phyloP scores from a whole-genome alignment of 2,329 filamentous ascomycete species.

The Aspergillus vadensis region DNA sequence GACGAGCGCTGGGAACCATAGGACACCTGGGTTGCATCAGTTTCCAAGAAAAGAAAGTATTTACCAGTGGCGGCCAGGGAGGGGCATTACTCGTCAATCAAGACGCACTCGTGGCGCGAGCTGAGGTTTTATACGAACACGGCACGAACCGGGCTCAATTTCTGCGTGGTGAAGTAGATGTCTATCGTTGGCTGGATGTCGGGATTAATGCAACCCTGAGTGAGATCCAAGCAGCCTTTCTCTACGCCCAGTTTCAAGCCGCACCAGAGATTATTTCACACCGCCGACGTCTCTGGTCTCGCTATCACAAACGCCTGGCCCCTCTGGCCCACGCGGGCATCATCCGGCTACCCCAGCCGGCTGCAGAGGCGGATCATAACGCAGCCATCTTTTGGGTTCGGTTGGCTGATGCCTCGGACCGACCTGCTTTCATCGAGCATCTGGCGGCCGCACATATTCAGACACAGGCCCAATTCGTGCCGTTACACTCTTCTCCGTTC shows the following conservation, averaged over 20 bases:
- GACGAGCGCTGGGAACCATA: conserved; percentile 18
- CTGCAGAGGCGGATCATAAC: conserved; percentile 1
- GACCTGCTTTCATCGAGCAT: neutral
- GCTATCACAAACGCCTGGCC: conserved; percentile 5
- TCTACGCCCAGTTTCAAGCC: conserved; percentile 16
- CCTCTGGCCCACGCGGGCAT: neutral
- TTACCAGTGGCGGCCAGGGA: conserved; percentile 19
- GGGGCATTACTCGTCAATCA: conserved; percentile 20
- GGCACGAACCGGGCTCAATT: conserved; percentile 15
- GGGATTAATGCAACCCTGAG: conserved; percentile 12
- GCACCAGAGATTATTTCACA: conserved; percentile 8
- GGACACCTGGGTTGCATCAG: conserved; percentile 20
- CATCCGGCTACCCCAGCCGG: neutral
- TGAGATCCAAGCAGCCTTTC: conserved; percentile 19
- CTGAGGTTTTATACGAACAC: conserved; percentile 13
- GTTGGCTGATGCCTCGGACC: neutral
- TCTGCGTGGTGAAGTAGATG: conserved; percentile 15
- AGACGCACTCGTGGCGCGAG: conserved; percentile 6
- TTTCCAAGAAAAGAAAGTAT: conserved; percentile 22
- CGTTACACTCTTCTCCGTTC: conserved; percentile 4
- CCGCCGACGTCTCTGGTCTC: conserved; percentile 11
- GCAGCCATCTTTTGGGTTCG: conserved; percentile 11
- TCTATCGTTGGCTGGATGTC: conserved; percentile 16
- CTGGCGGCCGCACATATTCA: neutral
- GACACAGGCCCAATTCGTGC: conserved; percentile 11